These are phyloP conservation scores for Heracleum sosnowskyi DNA, from an alignment of 129 eudicot genomes.

Conservation along the genomic window DNA sequence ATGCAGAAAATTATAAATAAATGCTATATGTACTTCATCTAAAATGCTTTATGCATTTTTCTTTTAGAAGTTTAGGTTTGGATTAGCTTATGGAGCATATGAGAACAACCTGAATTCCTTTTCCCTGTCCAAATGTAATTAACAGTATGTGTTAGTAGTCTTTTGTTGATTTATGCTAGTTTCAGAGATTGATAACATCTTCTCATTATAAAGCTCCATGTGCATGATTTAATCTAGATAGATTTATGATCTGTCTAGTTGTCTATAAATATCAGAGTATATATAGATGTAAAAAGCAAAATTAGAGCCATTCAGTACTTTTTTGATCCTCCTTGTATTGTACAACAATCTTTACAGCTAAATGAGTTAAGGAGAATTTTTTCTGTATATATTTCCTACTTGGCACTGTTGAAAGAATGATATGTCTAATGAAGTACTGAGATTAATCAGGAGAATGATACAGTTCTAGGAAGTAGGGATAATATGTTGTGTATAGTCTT, in stretches of 20 bases:
- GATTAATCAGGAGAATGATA: too few species aligned
- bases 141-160: background rate
- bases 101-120: background rate
- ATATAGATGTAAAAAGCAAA: background rate
- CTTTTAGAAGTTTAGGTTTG: background rate
- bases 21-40: background rate
- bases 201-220: background rate
- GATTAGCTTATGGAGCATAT: background rate
- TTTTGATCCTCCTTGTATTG: background rate
- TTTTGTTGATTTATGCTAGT: background rate
- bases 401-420: background rate
- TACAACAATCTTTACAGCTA: background rate
- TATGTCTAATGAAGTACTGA: background rate
- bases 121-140: background rate
- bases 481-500: too few species aligned
- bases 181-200: background rate
- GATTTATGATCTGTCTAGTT: background rate
- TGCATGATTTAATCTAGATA: background rate
- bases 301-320: background rate
- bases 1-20: background rate
- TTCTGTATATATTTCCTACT: background rate
- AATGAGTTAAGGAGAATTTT: background rate
- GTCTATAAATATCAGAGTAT: background rate
- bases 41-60: background rate
- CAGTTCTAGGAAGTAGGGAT: too few species aligned